Conservation (phyloP, 192 early-diverging fungal species). For the Rhizoclosmatium globosum region DNA sequence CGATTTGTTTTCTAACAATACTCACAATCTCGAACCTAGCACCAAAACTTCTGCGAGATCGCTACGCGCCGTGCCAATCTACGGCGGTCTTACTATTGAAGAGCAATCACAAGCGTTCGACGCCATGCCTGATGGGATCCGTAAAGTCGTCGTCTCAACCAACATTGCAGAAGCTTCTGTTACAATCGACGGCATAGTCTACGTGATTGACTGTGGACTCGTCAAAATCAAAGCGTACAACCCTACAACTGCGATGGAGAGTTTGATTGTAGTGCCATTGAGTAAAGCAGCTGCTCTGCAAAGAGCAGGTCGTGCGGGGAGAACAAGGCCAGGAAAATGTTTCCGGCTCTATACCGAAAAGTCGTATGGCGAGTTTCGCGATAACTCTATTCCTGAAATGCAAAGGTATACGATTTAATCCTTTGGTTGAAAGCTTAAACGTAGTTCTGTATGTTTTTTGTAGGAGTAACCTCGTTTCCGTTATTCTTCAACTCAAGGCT, state of each 20-base stretch:
- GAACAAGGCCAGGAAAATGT: constrained; percentile 60
- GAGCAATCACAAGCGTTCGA: constrained; percentile 75
- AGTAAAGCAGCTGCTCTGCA: constrained; percentile 57
- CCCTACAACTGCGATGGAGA: constrained; percentile 48
- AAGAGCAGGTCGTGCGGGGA: constrained; percentile 56
- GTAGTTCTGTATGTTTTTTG: background rate
- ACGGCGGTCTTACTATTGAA: constrained; percentile 74
- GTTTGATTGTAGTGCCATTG: constrained; percentile 50
- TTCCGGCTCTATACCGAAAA: constrained; percentile 60
- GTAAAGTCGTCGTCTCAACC: constrained; percentile 90
- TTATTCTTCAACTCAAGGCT: constrained; percentile 80
- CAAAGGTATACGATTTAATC: constrained; percentile 50
- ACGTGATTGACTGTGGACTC: constrained; percentile 83
- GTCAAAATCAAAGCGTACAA: constrained; percentile 67
- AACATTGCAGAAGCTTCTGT: constrained; percentile 90
- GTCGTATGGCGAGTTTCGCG: constrained; percentile 39
- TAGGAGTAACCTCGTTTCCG: constrained; percentile 71
- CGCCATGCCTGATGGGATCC: constrained; percentile 54
- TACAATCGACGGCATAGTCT: constrained; percentile 78
- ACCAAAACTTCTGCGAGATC: background rate
- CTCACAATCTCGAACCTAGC: background rate
- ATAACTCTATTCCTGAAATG: constrained; percentile 57
- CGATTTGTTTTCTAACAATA: background rate
- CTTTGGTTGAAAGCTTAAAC: background rate
- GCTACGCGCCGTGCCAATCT: constrained; percentile 60